A percentile compares a stretch with the other conserved stretches of the same genome.
These are phyloP conservation scores for Sugiyamaella japonica DNA, from an alignment of 1,139 yeast genomes.

Conservation along the genomic window DNA sequence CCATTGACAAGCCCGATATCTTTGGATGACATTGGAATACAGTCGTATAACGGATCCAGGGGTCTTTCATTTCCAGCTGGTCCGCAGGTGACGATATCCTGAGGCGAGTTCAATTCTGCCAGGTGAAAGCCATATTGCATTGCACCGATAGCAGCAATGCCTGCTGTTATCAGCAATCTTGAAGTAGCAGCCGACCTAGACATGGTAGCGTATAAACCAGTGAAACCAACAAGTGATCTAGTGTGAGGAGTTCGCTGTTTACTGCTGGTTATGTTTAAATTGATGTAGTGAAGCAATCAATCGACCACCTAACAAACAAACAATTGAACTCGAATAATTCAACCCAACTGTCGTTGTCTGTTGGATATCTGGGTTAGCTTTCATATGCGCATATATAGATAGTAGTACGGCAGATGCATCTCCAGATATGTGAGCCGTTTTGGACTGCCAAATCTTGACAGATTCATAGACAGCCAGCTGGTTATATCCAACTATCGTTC, in stretches of 20 bases:
- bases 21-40: constrained; percentile 62
- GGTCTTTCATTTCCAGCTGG: constrained; percentile 31
- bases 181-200: constrained; percentile 2
- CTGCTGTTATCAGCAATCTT: constrained; percentile 21
- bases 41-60: constrained; percentile 41
- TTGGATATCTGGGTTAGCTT: neutral
- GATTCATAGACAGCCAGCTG: too few species aligned
- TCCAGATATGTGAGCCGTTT: too few species aligned
- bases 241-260: too few species aligned
- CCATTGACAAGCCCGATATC: constrained; percentile 83
- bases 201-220: too few species aligned
- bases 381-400: neutral
- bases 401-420: neutral
- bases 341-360: too few species aligned
- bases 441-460: too few species aligned
- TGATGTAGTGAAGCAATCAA: neutral
- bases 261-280: too few species aligned
- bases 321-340: too few species aligned
- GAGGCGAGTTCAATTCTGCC: constrained; percentile 86
- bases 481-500: too few species aligned
- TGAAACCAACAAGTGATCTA: too few species aligned
- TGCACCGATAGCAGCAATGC: constrained; percentile 55
- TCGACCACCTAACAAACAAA: too few species aligned
- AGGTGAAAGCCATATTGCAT: constrained; percentile 90
- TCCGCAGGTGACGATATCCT: constrained; percentile 56